Evolutionary conservation across 2,329 filamentous ascomycete genomes (phyloP).

Genomic region (Arthrinium phaeospermum): DNA sequence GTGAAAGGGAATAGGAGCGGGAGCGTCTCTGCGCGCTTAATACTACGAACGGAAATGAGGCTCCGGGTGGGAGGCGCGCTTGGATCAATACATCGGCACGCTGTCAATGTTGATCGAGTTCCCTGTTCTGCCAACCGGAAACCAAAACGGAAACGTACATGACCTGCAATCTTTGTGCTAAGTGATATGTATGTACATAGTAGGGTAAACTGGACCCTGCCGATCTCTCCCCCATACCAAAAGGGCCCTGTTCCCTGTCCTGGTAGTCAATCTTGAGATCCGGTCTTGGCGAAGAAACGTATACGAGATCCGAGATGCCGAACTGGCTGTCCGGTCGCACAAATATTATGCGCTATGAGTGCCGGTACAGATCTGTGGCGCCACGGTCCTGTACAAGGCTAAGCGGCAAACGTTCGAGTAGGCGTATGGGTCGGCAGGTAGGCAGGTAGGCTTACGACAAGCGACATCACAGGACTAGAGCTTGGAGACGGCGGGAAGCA

Average conservation of each 20-base stretch:
- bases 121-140: not conserved
- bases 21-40: not conserved
- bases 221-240: not conserved
- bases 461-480: not conserved
- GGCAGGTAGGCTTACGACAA: not conserved
- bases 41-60: not conserved
- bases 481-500: not conserved
- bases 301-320: not conserved
- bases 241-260: constrained; percentile 3
- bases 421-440: not conserved
- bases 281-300: not conserved
- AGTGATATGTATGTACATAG: not conserved
- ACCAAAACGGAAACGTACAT: not conserved
- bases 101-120: not conserved
- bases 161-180: not conserved
- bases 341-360: not conserved
- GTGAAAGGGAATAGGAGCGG: not conserved
- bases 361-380: not conserved
- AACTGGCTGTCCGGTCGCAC: not conserved
- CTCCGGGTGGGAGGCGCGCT: not conserved
- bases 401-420: not conserved
- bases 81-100: not conserved
- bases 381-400: not conserved
- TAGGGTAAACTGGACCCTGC: not conserved
- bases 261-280: not conserved